Conservation (phyloP, 495 filamentous ascomycete species). For the Trichoderma erinaceum region DNA sequence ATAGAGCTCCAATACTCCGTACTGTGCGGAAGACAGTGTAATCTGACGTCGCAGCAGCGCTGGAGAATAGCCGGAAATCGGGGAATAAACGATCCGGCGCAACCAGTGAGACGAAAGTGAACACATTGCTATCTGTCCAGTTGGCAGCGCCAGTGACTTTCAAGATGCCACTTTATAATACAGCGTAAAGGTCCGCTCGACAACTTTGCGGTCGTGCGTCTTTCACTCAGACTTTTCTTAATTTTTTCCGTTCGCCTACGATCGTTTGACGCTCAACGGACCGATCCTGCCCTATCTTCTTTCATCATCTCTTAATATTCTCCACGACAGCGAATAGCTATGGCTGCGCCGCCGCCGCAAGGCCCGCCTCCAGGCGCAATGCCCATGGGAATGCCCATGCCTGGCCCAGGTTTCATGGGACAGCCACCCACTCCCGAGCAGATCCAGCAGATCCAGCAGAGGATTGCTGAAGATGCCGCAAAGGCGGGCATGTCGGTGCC, state of each 20-base stretch:
- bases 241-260: background rate
- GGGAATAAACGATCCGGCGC: conserved; percentile 12
- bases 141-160: background rate
- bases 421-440: conserved; percentile 79
- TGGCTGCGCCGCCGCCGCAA: conserved; percentile 16
- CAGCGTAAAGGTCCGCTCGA: background rate
- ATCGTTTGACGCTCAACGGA: background rate
- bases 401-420: conserved; percentile 20
- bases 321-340: background rate
- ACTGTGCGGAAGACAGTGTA: background rate
- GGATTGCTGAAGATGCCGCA: conserved; percentile 69
- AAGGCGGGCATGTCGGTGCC: conserved; percentile 70
- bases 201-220: background rate
- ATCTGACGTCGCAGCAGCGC: background rate
- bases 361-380: conserved; percentile 8
- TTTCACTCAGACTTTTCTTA: background rate
- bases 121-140: conserved; percentile 12
- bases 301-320: background rate
- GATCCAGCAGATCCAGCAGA: conserved; percentile 74
- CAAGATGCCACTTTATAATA: conserved; percentile 11
- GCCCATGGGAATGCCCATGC: conserved; percentile 13
- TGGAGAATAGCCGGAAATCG: conserved; percentile 7
- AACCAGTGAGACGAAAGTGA: conserved; percentile 5
- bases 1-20: background rate
- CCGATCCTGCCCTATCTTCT: background rate